Conservation (phyloP, 2,329 filamentous ascomycete species). For the Apiospora rasikravindrae region DNA sequence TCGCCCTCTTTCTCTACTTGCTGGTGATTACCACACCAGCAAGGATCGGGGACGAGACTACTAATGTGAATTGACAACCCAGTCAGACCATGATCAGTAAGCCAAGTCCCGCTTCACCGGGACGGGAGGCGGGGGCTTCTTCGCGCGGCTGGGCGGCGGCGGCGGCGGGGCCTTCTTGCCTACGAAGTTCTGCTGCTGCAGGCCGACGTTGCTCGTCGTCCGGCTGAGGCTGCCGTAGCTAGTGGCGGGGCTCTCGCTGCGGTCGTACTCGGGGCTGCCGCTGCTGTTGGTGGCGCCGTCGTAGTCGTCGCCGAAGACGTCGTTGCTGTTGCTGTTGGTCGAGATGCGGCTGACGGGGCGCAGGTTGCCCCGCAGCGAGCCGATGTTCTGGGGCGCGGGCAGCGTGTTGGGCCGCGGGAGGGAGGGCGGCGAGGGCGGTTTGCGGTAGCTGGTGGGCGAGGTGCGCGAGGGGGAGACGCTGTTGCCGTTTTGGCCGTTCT, state of each 20-base stretch:
- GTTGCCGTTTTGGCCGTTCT: slow-evolving; percentile 22
- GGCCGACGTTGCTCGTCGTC: slow-evolving; percentile 42
- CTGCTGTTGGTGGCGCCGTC: slow-evolving; percentile 54
- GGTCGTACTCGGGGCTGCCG: slow-evolving; percentile 57
- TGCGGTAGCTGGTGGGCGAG: slow-evolving; percentile 33
- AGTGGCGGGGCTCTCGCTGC: slow-evolving; percentile 60
- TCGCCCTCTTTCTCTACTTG: background rate
- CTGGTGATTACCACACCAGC: background rate
- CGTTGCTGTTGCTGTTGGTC: slow-evolving; percentile 39
- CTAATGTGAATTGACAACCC: background rate
- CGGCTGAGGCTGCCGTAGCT: slow-evolving; percentile 60
- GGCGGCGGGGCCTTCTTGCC: slow-evolving; percentile 50
- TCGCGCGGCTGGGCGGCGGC: slow-evolving; percentile 52
- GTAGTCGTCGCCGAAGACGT: slow-evolving; percentile 57
- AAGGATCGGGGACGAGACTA: background rate
- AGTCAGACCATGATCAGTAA: slow-evolving; percentile 26
- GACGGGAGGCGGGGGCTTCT: slow-evolving; percentile 62
- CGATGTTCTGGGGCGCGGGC: slow-evolving; percentile 37
- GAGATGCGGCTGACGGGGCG: slow-evolving; percentile 53
- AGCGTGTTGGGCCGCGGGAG: slow-evolving; percentile 26
- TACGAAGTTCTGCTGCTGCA: slow-evolving; percentile 26
- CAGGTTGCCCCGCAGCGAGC: slow-evolving; percentile 47
- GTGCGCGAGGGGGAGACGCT: slow-evolving; percentile 20
- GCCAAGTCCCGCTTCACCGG: slow-evolving; percentile 43
- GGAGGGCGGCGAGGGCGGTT: slow-evolving; percentile 32